Percentiles rank a stretch among this genome's conserved stretches.
Conservation (phyloP, 1,139 yeast species). For the Kurtzmaniella quercitrusa region DNA sequence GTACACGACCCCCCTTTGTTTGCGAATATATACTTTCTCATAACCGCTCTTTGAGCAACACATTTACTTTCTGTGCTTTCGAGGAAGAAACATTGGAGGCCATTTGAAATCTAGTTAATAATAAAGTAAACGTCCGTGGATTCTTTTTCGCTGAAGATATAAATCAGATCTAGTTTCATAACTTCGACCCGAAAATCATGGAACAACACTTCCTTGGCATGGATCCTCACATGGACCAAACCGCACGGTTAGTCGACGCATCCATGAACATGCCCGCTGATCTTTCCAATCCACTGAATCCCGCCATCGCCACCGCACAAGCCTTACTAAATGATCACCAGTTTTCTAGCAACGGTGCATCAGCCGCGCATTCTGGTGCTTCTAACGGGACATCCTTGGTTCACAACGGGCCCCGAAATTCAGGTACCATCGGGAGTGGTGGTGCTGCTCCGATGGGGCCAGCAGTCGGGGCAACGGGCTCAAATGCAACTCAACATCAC, state of each 20-base stretch:
- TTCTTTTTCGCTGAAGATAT: neutral
- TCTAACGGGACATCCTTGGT: neutral
- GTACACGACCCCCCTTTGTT: constrained; percentile 3
- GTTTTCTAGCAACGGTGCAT: neutral
- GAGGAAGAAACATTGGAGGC: neutral
- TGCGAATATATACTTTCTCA: neutral
- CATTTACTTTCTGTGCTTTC: neutral
- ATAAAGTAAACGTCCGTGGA: neutral
- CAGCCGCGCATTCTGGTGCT: neutral
- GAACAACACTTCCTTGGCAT: constrained; percentile 8
- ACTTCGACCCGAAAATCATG: neutral
- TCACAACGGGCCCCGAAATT: neutral
- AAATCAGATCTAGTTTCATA: too few relatives aligned
- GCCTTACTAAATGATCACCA: constrained; percentile 12
- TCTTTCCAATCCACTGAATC: constrained; percentile 16
- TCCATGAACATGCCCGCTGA: constrained; percentile 7
- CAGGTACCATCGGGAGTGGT: neutral
- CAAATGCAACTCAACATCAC: constrained; percentile 11
- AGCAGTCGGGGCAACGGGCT: constrained; percentile 8
- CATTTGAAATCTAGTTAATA: neutral
- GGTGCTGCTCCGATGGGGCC: neutral
- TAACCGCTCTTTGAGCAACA: constrained; percentile 1
- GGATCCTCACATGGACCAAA: constrained; percentile 8
- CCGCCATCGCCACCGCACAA: constrained; percentile 18
- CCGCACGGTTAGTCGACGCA: neutral